Conservation (phyloP, 257 asterid genomes). For the Jacaranda mimosifolia region DNA sequence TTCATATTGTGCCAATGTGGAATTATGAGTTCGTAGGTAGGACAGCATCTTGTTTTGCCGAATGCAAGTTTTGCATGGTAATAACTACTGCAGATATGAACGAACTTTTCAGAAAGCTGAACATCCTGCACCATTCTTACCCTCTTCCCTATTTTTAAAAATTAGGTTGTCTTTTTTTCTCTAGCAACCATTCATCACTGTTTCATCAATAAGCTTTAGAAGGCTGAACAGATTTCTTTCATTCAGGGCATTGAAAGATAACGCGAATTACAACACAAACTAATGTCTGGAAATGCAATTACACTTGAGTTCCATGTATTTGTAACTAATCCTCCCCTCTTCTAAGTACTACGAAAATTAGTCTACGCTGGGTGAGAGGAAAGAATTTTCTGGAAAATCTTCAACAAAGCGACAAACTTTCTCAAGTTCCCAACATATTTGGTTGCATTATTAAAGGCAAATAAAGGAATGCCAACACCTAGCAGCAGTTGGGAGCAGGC, state of each 20-base stretch:
- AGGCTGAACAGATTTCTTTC: no score
- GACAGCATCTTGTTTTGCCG: no score
- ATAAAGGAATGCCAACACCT: background rate
- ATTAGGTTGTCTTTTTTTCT: no score
- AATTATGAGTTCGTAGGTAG: no score
- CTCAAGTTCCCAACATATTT: background rate
- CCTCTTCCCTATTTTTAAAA: no score
- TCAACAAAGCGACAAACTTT: background rate
- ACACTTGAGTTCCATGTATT: background rate
- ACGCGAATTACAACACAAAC: slow-evolving; percentile 5
- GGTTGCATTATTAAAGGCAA: background rate
- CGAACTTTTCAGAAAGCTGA: no score
- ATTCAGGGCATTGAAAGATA: background rate
- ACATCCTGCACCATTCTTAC: no score
- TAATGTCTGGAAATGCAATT: slow-evolving; percentile 2
- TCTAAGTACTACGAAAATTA: background rate
- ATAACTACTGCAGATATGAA: background rate
- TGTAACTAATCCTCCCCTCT: background rate
- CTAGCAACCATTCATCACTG: no score
- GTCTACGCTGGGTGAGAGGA: background rate
- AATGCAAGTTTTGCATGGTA: no score
- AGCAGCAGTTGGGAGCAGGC: slow-evolving; percentile 10
- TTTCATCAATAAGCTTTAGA: no score
- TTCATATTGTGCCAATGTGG: no score
- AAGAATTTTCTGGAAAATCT: background rate